A percentile compares a stretch with the other conserved stretches of the same genome.
Conservation (phyloP, 73 alveolate genomes). For the Stentor roeselii region DNA sequence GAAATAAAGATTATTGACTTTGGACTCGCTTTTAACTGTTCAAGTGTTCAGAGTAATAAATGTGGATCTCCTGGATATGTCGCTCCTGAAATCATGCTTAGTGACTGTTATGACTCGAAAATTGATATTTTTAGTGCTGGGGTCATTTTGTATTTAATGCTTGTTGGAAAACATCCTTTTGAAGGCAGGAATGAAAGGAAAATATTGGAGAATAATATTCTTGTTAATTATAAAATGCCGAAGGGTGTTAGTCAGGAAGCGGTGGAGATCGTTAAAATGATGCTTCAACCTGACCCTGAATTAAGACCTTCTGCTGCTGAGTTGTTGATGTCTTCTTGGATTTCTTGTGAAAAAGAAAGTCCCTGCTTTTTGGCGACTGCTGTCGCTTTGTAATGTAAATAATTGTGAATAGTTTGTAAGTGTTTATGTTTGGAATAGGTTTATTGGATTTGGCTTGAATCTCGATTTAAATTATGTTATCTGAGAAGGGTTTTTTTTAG, state of each 20-base stretch:
- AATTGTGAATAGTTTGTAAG: too few relatives aligned
- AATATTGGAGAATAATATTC: neutral
- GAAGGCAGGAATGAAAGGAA: neutral
- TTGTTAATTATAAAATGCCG: too few relatives aligned
- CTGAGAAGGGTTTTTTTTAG: too few relatives aligned
- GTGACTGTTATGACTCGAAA: neutral
- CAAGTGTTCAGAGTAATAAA: neutral
- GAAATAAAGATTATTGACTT: neutral
- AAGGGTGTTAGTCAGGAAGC: neutral
- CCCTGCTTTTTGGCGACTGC: too few relatives aligned
- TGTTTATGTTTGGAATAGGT: too few relatives aligned
- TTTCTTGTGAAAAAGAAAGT: neutral
- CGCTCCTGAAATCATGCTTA: constrained; percentile 12
- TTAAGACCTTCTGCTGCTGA: neutral
- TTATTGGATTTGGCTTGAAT: too few relatives aligned
- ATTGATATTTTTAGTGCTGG: constrained; percentile 17
- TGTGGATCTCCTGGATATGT: constrained; percentile 26
- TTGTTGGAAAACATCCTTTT: neutral
- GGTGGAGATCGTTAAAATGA: neutral
- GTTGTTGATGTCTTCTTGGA: neutral
- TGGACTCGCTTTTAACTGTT: neutral
- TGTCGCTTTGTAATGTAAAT: too few relatives aligned
- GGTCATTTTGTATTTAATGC: neutral
- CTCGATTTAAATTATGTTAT: too few relatives aligned
- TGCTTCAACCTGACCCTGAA: neutral